phyloP scores from a whole-genome alignment of 768 basidiomycete genomes.

The Chalciporus chontae region DNA sequence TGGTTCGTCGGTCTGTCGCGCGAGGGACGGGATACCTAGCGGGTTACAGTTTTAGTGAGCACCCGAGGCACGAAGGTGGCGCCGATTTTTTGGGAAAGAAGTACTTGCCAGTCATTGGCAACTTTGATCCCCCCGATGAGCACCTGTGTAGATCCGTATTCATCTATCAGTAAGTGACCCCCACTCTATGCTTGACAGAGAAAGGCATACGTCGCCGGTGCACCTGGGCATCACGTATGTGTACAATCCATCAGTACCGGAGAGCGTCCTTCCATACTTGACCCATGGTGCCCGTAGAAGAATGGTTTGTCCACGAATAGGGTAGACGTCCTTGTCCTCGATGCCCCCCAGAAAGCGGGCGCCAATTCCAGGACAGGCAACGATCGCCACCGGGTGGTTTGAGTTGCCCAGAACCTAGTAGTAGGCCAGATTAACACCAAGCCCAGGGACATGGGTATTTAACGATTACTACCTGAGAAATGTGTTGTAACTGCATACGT shows the following conservation, averaged over 20 bases:
- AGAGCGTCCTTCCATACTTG: slow-evolving; percentile 34
- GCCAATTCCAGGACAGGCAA: slow-evolving; percentile 70
- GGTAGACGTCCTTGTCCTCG: slow-evolving; percentile 46
- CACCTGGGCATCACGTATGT: slow-evolving; percentile 36
- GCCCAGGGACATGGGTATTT: background rate
- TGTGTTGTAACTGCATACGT: slow-evolving; percentile 61
- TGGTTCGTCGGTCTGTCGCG: slow-evolving; percentile 56
- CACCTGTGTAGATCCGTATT: slow-evolving; percentile 29
- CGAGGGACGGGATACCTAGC: slow-evolving; percentile 62
- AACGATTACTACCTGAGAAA: slow-evolving; percentile 47
- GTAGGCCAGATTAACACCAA: background rate
- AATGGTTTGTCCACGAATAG: slow-evolving; percentile 45
- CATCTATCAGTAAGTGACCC: background rate
- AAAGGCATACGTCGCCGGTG: slow-evolving; percentile 38
- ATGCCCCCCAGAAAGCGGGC: slow-evolving; percentile 50
- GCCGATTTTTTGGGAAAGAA: background rate
- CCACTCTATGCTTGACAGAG: background rate
- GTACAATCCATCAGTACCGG: slow-evolving; percentile 28
- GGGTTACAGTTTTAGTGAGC: background rate
- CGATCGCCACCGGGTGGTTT: slow-evolving; percentile 38
- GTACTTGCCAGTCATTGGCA: slow-evolving; percentile 55
- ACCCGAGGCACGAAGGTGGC: background rate
- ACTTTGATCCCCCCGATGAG: slow-evolving; percentile 60
- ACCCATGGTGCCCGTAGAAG: slow-evolving; percentile 49
- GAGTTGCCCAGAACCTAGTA: slow-evolving; percentile 14